Evolutionary conservation across 1,284 basidiomycete species (phyloP), one percentile per base, ranked within the genome.

Genomic region (Tremellales sp.): DNA sequence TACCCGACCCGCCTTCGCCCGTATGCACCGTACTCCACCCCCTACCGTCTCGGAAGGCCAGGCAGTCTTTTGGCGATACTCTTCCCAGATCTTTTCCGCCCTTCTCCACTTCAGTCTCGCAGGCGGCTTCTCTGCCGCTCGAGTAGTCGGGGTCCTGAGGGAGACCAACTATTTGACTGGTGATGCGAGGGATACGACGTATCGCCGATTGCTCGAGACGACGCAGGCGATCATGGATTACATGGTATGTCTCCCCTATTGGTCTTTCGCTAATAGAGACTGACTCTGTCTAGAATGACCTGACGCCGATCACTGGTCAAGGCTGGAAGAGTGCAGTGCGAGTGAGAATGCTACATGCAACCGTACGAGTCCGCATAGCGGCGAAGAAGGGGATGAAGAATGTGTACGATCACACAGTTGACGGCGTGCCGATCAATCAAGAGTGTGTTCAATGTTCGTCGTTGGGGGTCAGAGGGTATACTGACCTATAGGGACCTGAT

Each of bases 361-460:
- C 54, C 4, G 59, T 61, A 7, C 39, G 59, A n/a, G 43, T 52
- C 11, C 41, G 59, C 21, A 19, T 61, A 1, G 13, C 24, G 21
- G 49, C 41, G 15, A 42, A 40, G 25, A 49, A 43, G 36, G 56
- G 59, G 4, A 43, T 50, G 24, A 40, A 40, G 42, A 58, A 54
- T 12, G 31, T 26, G 22, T 61, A 61, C 45, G 49, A 58, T 41
- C 48, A 45, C 13, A 36, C 37, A 17, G 45, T 43, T 25, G 59
- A 61, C 37, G 59, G 59, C 11, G 47, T 58, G 12, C 56, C 59
- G 17, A 61, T 61, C 45, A 61, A 61, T 41, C 59, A 61, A 46
- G 59, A 61, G 59, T 61, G 41, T 43, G 58, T 53, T 4, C 23
- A 36, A 13, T 37, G 46, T 35, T 19, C 15, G 22, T 25, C 17